Base-by-base conservation (phyloP, 1,284 basidiomycete species). In the Blastosporella zonata region DNA sequence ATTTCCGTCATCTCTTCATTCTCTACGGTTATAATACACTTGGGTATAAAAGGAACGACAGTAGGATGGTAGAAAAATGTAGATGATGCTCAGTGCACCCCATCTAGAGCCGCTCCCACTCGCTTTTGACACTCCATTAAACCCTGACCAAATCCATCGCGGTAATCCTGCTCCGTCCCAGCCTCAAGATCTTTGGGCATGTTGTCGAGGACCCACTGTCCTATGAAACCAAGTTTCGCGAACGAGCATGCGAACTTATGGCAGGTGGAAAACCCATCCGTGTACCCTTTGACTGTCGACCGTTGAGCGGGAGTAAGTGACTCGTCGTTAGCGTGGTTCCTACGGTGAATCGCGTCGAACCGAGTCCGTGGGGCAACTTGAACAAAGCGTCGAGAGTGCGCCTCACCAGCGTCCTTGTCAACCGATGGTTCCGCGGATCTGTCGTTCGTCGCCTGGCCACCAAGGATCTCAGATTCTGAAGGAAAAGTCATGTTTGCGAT, bases 181-280 rank as follows among this genome's bases (percentile, higher is more conserved):
- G 62, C 61, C 9, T 59, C 54, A 28, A 78, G 62, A n/a, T 67
- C 60, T 18, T 36, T 49, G 2, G 64, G 61, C 72, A 36, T 74
- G 66, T 18, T 58, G 63, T 87, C 82, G 20, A 39, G 51, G 21
- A 86, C 75, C 61, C 80, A 87, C 59, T 90, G 86, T 7, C 72
- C 76, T 8, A 65, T 65, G 62, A 88, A 89, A 2, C 85, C 86
- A 0, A 90, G 72, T 55, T 74, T 77, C 21, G 82, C 85, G 57
- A 72, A 28, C 12, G 10, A 70, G 46, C 74, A 63, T 2, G 81
- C 82, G 60, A 90, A 88, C 12, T 75, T 71, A 59, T 76, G 77
- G 3, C 82, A 82, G 0, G 83, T 79, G 13, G 72, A 63, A 59
- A 78, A 81, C 1, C 87, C 87, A 56, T 88, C 81, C 9, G 70